These are phyloP conservation scores for Mycosphaerella sp. DNA, from an alignment of 2,329 filamentous ascomycete genomes.

Conservation along the genomic window DNA sequence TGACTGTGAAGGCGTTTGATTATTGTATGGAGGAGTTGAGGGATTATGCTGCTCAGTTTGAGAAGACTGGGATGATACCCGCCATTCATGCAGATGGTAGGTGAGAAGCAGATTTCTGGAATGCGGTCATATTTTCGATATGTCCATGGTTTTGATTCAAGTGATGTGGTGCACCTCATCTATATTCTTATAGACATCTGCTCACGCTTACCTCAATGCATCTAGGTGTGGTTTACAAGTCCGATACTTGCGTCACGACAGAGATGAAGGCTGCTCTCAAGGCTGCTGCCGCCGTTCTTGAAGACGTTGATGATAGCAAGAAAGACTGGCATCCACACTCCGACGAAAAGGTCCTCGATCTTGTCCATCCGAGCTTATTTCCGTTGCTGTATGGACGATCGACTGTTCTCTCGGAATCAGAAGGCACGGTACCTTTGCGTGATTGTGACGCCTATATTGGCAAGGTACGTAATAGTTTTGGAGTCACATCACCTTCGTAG, in stretches of 20 bases:
- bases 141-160: no score
- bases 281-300: constrained; percentile 42
- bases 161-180: no score
- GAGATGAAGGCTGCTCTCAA: constrained; percentile 39
- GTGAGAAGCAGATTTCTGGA: no score
- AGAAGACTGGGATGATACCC: constrained; percentile 38
- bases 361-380: constrained; percentile 59
- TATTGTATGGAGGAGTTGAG: constrained; percentile 33
- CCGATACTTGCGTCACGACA: constrained; percentile 42
- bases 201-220: no score
- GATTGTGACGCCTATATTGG: constrained; percentile 31
- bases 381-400: constrained; percentile 51
- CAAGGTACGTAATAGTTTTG: constrained; percentile 13
- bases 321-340: constrained; percentile 52
- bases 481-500: no score
- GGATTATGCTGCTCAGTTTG: constrained; percentile 46
- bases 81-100: constrained; percentile 41
- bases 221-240: constrained; percentile 43
- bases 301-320: constrained; percentile 36
- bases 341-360: constrained; percentile 51
- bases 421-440: constrained; percentile 28
- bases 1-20: constrained; percentile 25
- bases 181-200: no score
- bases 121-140: no score
- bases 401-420: constrained; percentile 35